Conservation (phyloP, 208 protist species). For the Crithidia expoeki region DNA sequence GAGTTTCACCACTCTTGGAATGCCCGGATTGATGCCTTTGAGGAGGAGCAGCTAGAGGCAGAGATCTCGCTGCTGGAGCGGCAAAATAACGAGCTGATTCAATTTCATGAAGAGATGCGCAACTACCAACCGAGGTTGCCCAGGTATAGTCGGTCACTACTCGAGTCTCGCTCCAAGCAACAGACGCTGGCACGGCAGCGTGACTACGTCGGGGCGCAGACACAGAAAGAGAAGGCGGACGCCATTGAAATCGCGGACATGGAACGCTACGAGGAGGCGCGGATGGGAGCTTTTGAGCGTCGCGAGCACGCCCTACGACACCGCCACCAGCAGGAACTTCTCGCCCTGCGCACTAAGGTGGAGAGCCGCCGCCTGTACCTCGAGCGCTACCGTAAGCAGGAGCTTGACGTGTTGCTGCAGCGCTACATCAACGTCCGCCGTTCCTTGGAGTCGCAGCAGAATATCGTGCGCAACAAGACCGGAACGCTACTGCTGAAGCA, state of each 20-base stretch:
- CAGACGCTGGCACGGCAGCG: constrained; percentile 88
- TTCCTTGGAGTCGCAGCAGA: constrained; percentile 85
- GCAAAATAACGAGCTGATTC: constrained; percentile 86
- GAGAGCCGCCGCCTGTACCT: constrained; percentile 75
- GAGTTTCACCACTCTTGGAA: constrained; percentile 90
- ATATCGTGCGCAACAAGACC: constrained; percentile 88
- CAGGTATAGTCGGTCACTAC: constrained; percentile 74
- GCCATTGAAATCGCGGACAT: constrained; percentile 71
- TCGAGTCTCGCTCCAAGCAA: constrained; percentile 84
- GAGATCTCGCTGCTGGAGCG: constrained; percentile 87
- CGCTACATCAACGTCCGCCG: constrained; percentile 88
- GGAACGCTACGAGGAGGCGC: constrained; percentile 69
- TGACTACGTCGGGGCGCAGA: constrained; percentile 82
- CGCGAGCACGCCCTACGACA: constrained; percentile 67
- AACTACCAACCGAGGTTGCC: constrained; percentile 49
- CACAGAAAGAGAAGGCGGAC: constrained; percentile 83
- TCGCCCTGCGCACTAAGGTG: constrained; percentile 73
- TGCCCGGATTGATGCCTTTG: constrained; percentile 83
- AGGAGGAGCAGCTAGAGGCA: constrained; percentile 79
- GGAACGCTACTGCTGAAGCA: constrained; percentile 87
- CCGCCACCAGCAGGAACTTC: constrained; percentile 85
- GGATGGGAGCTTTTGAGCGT: constrained; percentile 57
- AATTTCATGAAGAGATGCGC: constrained; percentile 79
- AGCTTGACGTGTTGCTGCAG: constrained; percentile 88
- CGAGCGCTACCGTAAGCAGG: constrained; percentile 79